These are phyloP conservation scores for Myxozyma neotropica DNA, from an alignment of 805 yeast species.

Conservation along the genomic window DNA sequence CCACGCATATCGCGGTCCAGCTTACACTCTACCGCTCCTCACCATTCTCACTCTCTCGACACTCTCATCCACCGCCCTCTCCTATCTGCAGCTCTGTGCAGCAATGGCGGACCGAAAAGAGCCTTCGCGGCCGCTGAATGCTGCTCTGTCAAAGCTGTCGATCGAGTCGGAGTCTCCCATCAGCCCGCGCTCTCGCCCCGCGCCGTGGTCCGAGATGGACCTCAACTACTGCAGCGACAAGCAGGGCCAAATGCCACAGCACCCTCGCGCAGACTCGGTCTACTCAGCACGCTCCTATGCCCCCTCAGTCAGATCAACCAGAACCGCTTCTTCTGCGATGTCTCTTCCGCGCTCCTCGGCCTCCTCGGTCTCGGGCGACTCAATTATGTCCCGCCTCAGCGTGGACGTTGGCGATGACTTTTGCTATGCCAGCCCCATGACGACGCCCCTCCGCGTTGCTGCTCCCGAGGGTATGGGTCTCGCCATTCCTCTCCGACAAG, in stretches of 20 bases:
- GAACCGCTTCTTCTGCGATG: conserved; percentile 22
- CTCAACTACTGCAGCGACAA: conserved; percentile 9
- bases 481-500: conserved; percentile 25
- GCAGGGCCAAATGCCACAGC: not conserved
- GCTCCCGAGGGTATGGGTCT: conserved; percentile 13
- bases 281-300: conserved; percentile 31
- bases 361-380: conserved; percentile 22
- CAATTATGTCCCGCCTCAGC: conserved; percentile 18
- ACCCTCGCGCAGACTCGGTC: conserved; percentile 24
- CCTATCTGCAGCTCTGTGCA: not conserved
- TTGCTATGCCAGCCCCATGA: conserved; percentile 1
- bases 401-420: conserved; percentile 13
- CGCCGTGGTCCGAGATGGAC: conserved; percentile 30
- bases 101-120: conserved; percentile 1
- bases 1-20: not conserved
- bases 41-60: not conserved
- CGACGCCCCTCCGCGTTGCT: conserved; percentile 16
- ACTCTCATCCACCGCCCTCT: not conserved
- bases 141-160: not conserved
- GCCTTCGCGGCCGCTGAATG: not conserved
- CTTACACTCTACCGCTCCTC: not conserved
- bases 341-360: conserved; percentile 23
- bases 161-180: not conserved
- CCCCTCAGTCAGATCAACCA: conserved; percentile 23
- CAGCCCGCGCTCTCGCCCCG: conserved; percentile 19